A percentile compares a stretch with the other conserved stretches of the same genome.
phyloP scores from a whole-genome alignment of 2,329 filamentous ascomycete species.

The Sordariomycetes sp. region DNA sequence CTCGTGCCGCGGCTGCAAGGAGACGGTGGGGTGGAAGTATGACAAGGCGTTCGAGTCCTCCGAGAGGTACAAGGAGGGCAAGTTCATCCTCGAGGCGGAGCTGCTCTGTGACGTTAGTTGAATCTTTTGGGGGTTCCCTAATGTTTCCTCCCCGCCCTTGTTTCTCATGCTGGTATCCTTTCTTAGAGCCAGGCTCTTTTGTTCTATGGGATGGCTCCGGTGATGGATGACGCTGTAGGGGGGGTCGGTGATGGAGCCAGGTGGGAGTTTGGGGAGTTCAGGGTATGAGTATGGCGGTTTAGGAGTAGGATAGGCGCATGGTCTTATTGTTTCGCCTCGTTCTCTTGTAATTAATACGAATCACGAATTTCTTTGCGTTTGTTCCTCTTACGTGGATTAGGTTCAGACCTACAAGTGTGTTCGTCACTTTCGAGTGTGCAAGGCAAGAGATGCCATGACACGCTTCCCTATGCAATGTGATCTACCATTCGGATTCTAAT shows the following conservation, averaged over 20 bases:
- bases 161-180: background rate
- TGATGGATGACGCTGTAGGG: background rate
- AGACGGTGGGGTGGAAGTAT: constrained; percentile 96
- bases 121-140: constrained; percentile 4
- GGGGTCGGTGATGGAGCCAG: background rate
- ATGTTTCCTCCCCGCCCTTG: background rate
- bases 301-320: background rate
- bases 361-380: background rate
- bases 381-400: background rate
- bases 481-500: background rate
- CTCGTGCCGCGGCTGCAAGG: constrained; percentile 76
- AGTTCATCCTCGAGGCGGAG: constrained; percentile 92
- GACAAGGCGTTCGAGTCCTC: constrained; percentile 86
- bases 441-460: background rate
- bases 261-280: background rate
- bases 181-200: too few relatives aligned
- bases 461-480: background rate
- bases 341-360: too few relatives aligned
- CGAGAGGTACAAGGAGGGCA: constrained; percentile 98
- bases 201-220: background rate
- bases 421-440: background rate
- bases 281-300: background rate
- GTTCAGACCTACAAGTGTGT: too few relatives aligned
- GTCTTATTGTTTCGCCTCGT: background rate
- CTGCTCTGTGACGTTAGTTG: constrained; percentile 66